phyloP scores from a whole-genome alignment of 2,329 filamentous ascomycete genomes.

The Cadophora luteo-olivacea region DNA sequence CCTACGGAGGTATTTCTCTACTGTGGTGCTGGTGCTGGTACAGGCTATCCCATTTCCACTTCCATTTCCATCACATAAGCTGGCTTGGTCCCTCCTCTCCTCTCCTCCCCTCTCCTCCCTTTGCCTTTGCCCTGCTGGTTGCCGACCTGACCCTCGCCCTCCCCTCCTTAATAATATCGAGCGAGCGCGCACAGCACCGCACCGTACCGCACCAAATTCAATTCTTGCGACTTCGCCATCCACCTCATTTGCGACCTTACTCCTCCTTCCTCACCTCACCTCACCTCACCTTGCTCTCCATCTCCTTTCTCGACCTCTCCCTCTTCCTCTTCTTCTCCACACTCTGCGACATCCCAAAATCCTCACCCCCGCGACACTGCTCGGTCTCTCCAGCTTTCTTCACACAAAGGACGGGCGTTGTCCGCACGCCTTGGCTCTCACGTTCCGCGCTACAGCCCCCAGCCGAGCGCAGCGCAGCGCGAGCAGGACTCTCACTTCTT shows the following conservation, averaged over 20 bases:
- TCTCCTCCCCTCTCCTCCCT: not conserved
- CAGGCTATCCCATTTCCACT: not conserved
- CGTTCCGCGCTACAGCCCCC: constrained; percentile 4
- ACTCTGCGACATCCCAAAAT: not conserved
- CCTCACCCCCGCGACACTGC: not conserved
- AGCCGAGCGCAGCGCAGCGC: constrained; percentile 16
- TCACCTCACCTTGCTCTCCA: not conserved
- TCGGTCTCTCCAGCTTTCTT: not conserved
- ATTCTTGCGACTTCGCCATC: not conserved
- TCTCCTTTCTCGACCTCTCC: not conserved
- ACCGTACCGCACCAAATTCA: constrained; percentile 5
- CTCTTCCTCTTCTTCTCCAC: not conserved
- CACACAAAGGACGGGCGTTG: constrained; percentile 10
- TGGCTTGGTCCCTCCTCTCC: constrained; percentile 3
- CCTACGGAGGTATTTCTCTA: not conserved
- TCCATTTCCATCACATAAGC: constrained; percentile 9
- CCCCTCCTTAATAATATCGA: constrained; percentile 7
- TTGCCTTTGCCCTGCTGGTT: not conserved
- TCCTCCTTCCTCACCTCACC: constrained; percentile 6
- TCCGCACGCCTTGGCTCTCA: constrained; percentile 12
- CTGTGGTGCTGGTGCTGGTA: not conserved
- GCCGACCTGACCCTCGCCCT: not conserved
- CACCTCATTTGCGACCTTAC: not conserved
- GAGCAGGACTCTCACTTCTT: not conserved
- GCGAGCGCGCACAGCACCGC: not conserved